Conservation (phyloP, 768 basidiomycete species). For the Lactifluus piperatus region DNA sequence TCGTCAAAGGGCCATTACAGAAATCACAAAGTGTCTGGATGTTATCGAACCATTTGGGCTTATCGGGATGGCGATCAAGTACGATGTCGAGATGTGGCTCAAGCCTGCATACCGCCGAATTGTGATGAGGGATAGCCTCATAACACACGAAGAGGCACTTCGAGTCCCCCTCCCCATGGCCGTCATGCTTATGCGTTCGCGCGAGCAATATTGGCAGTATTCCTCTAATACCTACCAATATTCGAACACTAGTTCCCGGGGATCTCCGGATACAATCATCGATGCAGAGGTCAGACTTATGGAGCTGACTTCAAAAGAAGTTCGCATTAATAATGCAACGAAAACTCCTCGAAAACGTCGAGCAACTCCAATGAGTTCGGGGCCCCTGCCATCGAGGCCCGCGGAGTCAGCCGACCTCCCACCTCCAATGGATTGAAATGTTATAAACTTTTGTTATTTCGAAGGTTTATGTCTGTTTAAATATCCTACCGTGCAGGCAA, state of each 20-base stretch:
- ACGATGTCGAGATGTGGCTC: slow-evolving; percentile 21
- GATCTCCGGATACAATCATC: background rate
- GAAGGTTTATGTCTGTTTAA: too few species aligned
- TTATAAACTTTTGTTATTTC: too few species aligned
- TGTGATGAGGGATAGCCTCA: background rate
- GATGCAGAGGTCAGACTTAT: background rate
- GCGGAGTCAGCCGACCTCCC: too few species aligned
- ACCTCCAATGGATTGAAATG: too few species aligned
- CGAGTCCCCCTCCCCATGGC: background rate
- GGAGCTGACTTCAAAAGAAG: background rate
- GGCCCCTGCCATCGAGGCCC: too few species aligned
- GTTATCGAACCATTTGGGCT: slow-evolving; percentile 17
- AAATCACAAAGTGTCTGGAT: slow-evolving; percentile 6
- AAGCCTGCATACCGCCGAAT: slow-evolving; percentile 12
- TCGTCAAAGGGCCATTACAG: slow-evolving; percentile 15
- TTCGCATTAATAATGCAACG: too few species aligned
- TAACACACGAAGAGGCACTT: background rate
- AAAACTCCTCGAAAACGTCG: background rate
- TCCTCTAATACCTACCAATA: too few species aligned
- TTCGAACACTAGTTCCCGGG: too few species aligned
- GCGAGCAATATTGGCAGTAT: slow-evolving; percentile 7
- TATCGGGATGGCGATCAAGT: slow-evolving; percentile 18
- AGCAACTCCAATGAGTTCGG: too few species aligned
- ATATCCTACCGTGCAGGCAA: too few species aligned
- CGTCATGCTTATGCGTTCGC: slow-evolving; percentile 12